Evolutionary conservation across 106 monocot species (phyloP).

Genomic region (Gastrodia elata): DNA sequence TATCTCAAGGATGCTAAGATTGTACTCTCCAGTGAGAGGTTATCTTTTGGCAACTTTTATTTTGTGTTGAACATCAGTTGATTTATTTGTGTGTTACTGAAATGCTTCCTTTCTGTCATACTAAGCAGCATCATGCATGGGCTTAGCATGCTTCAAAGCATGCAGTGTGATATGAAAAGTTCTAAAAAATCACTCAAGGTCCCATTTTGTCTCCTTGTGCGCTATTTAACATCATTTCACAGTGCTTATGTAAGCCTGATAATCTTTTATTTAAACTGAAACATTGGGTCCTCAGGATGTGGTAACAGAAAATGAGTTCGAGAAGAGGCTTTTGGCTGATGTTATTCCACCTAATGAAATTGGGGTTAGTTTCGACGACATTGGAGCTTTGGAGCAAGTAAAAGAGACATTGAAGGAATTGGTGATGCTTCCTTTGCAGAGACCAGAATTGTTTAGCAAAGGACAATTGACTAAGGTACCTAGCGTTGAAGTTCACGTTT

Average conservation of each 20-base stretch:
- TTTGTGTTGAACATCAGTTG: not conserved
- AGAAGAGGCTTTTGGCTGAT: slow-evolving; percentile 84
- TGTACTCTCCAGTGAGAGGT: slow-evolving; percentile 46
- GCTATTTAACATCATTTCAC: not conserved
- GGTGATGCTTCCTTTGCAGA: slow-evolving; percentile 83
- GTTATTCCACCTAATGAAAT: slow-evolving; percentile 81
- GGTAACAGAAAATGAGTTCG: slow-evolving; percentile 78
- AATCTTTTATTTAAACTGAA: not conserved
- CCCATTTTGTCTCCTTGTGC: not conserved
- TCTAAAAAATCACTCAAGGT: slow-evolving; percentile 81
- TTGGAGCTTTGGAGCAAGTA: slow-evolving; percentile 78
- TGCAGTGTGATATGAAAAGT: slow-evolving; percentile 59
- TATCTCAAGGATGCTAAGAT: slow-evolving; percentile 43
- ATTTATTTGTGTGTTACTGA: not conserved
- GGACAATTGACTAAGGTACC: slow-evolving; percentile 76
- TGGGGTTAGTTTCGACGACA: slow-evolving; percentile 81
- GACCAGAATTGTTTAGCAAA: slow-evolving; percentile 72
- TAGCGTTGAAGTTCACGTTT: not conserved
- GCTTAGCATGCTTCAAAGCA: slow-evolving; percentile 39
- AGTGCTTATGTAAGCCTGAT: not conserved
- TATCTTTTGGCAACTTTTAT: not conserved
- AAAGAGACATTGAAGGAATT: slow-evolving; percentile 76
- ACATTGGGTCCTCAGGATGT: slow-evolving; percentile 45
- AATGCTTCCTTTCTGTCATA: slow-evolving; percentile 3
- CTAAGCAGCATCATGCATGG: slow-evolving; percentile 53